Base-by-base conservation (phyloP, 2,329 filamentous ascomycete species). In the Tolypocladium amazonense region DNA sequence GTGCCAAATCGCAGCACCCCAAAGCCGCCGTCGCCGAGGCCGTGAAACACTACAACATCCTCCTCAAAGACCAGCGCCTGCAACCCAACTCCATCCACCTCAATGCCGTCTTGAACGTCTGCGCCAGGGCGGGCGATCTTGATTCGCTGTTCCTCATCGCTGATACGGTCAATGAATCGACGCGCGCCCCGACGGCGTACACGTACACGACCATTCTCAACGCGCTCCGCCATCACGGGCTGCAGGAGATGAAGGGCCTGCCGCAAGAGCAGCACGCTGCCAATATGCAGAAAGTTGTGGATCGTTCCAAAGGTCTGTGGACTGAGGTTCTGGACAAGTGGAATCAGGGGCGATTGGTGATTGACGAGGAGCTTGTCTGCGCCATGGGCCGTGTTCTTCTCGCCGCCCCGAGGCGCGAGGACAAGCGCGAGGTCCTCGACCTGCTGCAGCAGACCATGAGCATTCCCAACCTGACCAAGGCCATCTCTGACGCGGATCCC, bases 161-260 rank as follows among this genome's bases (percentile, higher is more conserved):
- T 52, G 81, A 84, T n/a, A 85, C 86, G 38, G 81, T 93, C 60
- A 88, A 92, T 20, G 81, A 86, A 18, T 75, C 85, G 0, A 70
- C 80, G 0, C 81, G 83, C 38, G 77, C 86, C 23, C 87, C 92
- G 4, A 95, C 73, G 73, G 78, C 64, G 67, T 82, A 59, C 56
- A 97, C 93, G 0, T 99, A 91, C 69, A 89, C 89, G 0, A 92
- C 85, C 54, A 88, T 99, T 62, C 71, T 99, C 57, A 89, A 92
- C 67, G 89, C 88, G 3, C 81, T 97, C 56, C 82, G 85, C 56
- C 62, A 72, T 59, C 64, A 71, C 52, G 65, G 63, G 18, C 33
- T 66, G 37, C 63, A 66, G 3, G 69, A 66, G 33, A 62, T 61
- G 47, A 70, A 67, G 55, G 63, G 67, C 15, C 59, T 73, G 4